phyloP scores from a whole-genome alignment of 768 basidiomycete genomes.

The Tulasnella sp. region DNA sequence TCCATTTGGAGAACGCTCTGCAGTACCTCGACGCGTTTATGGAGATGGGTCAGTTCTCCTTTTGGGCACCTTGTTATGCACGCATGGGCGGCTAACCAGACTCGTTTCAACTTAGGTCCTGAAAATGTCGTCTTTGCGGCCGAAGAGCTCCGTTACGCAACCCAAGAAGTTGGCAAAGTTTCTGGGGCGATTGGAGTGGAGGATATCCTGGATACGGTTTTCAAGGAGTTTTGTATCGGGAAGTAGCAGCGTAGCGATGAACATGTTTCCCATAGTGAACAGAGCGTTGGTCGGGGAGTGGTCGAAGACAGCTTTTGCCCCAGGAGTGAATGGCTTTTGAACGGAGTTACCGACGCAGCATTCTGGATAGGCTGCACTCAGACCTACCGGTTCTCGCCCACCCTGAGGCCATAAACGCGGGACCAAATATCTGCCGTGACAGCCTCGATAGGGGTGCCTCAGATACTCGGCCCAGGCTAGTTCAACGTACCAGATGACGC shows the following conservation, averaged over 20 bases:
- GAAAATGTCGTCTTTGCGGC: constrained; percentile 81
- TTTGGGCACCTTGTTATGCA: not conserved
- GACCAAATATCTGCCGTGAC: too few relatives aligned
- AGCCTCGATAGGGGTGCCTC: too few relatives aligned
- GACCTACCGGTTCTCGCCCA: too few relatives aligned
- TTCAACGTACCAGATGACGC: too few relatives aligned
- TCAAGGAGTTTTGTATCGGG: constrained; percentile 87
- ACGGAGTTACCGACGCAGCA: too few relatives aligned
- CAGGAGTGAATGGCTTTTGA: too few relatives aligned
- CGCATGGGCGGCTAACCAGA: not conserved
- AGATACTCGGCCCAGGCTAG: too few relatives aligned
- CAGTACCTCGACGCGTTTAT: constrained; percentile 67
- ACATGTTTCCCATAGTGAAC: too few relatives aligned
- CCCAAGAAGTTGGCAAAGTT: constrained; percentile 80
- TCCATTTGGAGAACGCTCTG: constrained; percentile 69
- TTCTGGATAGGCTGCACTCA: too few relatives aligned
- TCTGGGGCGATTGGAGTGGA: constrained; percentile 80
- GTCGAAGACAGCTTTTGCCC: too few relatives aligned
- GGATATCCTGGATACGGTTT: constrained; percentile 80
- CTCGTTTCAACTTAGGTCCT: constrained; percentile 47
- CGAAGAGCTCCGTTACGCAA: constrained; percentile 86
- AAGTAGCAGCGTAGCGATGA: constrained; percentile 51
- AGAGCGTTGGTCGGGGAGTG: too few relatives aligned
- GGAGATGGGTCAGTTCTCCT: constrained; percentile 43
- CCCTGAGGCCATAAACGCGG: too few relatives aligned